A percentile compares a stretch with the other conserved stretches of the same genome.
Conservation (phyloP, 352 stramenopile species). For the Pythium angustatum region DNA sequence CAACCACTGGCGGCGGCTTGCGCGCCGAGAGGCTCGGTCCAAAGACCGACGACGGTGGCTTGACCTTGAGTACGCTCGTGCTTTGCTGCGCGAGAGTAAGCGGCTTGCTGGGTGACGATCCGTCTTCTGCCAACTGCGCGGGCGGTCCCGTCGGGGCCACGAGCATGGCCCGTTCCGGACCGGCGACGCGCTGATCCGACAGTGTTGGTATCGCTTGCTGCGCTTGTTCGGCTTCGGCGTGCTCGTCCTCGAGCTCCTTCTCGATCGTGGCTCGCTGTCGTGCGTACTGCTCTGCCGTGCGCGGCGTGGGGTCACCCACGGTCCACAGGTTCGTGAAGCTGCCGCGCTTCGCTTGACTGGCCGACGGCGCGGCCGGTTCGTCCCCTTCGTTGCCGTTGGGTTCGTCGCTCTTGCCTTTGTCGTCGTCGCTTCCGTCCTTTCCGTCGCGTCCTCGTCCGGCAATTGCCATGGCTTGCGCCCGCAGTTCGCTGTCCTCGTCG, state of each 20-base stretch:
- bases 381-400: neutral
- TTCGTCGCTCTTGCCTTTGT: neutral
- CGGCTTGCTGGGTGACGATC: neutral
- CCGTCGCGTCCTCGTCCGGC: constrained; percentile 12
- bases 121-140: constrained; percentile 32
- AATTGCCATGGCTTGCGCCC: constrained; percentile 24
- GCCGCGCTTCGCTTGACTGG: constrained; percentile 4
- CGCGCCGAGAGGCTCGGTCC: constrained; percentile 11
- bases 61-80: constrained; percentile 31
- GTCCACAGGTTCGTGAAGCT: constrained; percentile 42
- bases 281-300: constrained; percentile 11
- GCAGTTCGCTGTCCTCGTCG: constrained; percentile 20
- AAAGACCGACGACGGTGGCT: constrained; percentile 33
- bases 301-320: constrained; percentile 25
- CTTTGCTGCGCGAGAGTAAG: constrained; percentile 28
- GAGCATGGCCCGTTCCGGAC: constrained; percentile 35
- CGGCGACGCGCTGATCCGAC: neutral
- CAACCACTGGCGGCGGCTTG: constrained; percentile 14
- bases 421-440: constrained; percentile 15
- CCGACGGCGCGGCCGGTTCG: too few relatives aligned
- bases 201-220: neutral
- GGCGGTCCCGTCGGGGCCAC: constrained; percentile 50
- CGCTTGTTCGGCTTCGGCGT: constrained; percentile 15
- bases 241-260: constrained; percentile 13
- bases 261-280: constrained; percentile 24